phyloP scores from a whole-genome alignment of 805 yeast species.

The Yamadazyma ubonensis region DNA sequence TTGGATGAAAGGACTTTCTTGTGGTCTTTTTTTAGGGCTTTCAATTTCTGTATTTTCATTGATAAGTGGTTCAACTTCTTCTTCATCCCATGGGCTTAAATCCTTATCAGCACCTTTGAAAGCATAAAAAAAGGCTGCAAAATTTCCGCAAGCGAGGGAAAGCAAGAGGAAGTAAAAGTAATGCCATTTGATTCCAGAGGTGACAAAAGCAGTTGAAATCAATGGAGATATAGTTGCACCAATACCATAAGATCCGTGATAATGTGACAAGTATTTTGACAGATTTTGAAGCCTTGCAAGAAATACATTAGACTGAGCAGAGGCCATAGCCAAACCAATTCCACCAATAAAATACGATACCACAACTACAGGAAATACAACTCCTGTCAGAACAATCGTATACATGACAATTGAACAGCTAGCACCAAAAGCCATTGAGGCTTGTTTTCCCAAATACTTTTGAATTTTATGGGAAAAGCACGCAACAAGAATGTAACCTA shows the following conservation, averaged over 20 bases:
- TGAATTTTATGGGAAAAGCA: slow-evolving; percentile 46
- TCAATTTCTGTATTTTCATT: too few relatives aligned
- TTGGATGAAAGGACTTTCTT: slow-evolving; percentile 27
- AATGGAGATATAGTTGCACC: slow-evolving; percentile 74
- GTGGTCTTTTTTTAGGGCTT: too few relatives aligned
- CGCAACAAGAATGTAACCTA: slow-evolving; percentile 55
- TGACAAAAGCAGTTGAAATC: slow-evolving; percentile 54
- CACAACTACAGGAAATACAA: slow-evolving; percentile 47
- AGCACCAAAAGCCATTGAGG: slow-evolving; percentile 40
- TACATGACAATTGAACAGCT: slow-evolving; percentile 39
- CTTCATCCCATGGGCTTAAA: slow-evolving; percentile 33
- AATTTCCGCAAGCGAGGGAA: slow-evolving; percentile 35
- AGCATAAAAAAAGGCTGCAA: slow-evolving; percentile 35
- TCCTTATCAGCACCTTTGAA: slow-evolving; percentile 53
- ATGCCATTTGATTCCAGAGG: slow-evolving; percentile 53
- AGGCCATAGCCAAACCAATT: slow-evolving; percentile 48
- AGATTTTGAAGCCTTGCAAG: slow-evolving; percentile 50
- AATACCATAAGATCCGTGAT: slow-evolving; percentile 70
- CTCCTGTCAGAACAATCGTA: slow-evolving; percentile 47
- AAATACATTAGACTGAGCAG: slow-evolving; percentile 54
- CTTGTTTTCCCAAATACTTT: slow-evolving; percentile 38
- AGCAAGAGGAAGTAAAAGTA: slow-evolving; percentile 50
- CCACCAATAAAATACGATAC: slow-evolving; percentile 59
- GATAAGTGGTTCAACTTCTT: slow-evolving; percentile 12
- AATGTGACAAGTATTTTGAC: slow-evolving; percentile 56